These are phyloP conservation scores for Lomentospora prolificans DNA, from an alignment of 2,329 filamentous ascomycete species.

Conservation along the genomic window DNA sequence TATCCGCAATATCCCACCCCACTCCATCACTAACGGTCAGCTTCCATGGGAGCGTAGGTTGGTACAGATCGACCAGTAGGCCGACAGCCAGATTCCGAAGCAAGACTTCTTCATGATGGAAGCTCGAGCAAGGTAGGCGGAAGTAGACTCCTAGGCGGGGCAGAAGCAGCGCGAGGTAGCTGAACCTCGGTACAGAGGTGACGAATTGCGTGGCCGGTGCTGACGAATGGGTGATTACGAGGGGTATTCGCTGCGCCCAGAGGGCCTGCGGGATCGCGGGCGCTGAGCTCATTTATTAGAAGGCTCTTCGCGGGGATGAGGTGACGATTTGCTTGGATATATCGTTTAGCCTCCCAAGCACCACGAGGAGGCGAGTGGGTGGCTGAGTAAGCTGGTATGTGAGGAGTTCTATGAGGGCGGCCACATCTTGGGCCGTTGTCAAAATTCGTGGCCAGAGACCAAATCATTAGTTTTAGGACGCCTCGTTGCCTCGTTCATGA, in stretches of 20 bases:
- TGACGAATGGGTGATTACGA: slow-evolving; percentile 42
- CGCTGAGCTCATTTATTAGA: slow-evolving; percentile 8
- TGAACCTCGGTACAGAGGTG: slow-evolving; percentile 45
- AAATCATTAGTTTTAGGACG: too few relatives aligned
- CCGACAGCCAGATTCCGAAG: slow-evolving; percentile 44
- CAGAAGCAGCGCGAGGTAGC: slow-evolving; percentile 48
- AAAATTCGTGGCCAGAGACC: too few relatives aligned
- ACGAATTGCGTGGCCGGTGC: slow-evolving; percentile 39
- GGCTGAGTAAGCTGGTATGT: neutral
- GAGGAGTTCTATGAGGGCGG: too few relatives aligned
- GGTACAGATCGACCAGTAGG: slow-evolving; percentile 47
- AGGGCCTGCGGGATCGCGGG: slow-evolving; percentile 33
- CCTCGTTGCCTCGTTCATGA: too few relatives aligned
- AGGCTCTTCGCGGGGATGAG: neutral
- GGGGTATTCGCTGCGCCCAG: slow-evolving; percentile 44
- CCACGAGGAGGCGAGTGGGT: neutral
- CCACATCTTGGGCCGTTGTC: too few relatives aligned
- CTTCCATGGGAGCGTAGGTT: slow-evolving; percentile 43
- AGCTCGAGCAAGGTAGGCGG: slow-evolving; percentile 44
- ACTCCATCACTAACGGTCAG: slow-evolving; percentile 43
- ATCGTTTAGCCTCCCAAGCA: too few relatives aligned
- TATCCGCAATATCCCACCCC: slow-evolving; percentile 51
- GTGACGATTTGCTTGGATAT: neutral
- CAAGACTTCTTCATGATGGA: slow-evolving; percentile 46
- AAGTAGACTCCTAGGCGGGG: slow-evolving; percentile 46